These are phyloP conservation scores for Malassezia obtusa DNA, from an alignment of 1,284 basidiomycete species.

Conservation along the genomic window DNA sequence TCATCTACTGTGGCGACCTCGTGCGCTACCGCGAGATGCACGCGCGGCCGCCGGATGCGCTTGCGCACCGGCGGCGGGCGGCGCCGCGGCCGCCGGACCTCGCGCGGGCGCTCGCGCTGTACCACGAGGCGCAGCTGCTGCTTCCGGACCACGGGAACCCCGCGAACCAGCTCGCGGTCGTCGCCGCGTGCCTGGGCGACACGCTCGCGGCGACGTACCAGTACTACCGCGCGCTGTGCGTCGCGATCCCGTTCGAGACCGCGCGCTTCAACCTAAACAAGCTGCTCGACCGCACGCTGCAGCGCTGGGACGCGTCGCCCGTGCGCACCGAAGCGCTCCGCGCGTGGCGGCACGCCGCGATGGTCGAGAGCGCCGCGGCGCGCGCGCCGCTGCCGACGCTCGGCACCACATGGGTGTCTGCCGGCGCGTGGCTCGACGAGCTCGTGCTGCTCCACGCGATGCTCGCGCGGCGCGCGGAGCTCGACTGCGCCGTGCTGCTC, in stretches of 20 bases:
- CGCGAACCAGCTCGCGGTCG: slow-evolving; percentile 87
- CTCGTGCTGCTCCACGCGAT: slow-evolving; percentile 36
- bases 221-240: slow-evolving; percentile 84
- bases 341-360: slow-evolving; percentile 6
- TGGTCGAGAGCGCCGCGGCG: slow-evolving; percentile 1
- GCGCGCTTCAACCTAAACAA: slow-evolving; percentile 73
- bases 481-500: slow-evolving; percentile 25
- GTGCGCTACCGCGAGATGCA: slow-evolving; percentile 86
- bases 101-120: slow-evolving; percentile 28
- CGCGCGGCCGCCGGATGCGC: slow-evolving; percentile 7
- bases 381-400: slow-evolving; percentile 3
- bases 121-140: slow-evolving; percentile 37
- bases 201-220: slow-evolving; percentile 70
- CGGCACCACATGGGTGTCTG: slow-evolving; percentile 7
- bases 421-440: slow-evolving; percentile 20
- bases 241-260: slow-evolving; percentile 72
- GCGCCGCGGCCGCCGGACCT: slow-evolving; percentile 22
- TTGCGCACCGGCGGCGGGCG: not conserved
- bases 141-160: slow-evolving; percentile 56
- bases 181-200: slow-evolving; percentile 73
- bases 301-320: slow-evolving; percentile 16
- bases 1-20: slow-evolving; percentile 86
- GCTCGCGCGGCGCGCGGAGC: slow-evolving; percentile 25
- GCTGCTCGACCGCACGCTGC: slow-evolving; percentile 27
- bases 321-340: slow-evolving; percentile 10